These are phyloP conservation scores for Fraxinus floribunda DNA, from an alignment of 305 asterid genomes.

Conservation along the genomic window DNA sequence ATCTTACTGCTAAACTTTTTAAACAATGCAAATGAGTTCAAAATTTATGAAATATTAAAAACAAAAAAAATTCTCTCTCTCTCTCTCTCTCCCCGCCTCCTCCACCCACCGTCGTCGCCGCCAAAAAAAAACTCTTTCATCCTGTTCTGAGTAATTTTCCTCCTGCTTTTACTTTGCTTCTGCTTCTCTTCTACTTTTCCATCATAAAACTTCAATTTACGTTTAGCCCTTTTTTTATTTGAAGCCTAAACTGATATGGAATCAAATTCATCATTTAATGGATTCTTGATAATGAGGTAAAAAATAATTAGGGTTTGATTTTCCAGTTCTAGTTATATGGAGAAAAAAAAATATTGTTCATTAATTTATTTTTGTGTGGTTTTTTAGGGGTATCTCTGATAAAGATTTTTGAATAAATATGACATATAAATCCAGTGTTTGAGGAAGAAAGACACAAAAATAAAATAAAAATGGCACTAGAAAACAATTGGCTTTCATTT, in stretches of 20 bases:
- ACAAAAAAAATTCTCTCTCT: too few relatives aligned
- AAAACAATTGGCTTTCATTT: conserved; percentile 77
- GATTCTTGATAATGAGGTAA: conserved; percentile 14
- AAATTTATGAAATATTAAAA: too few relatives aligned
- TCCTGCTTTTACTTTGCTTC: conserved; percentile 34
- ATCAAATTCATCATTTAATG: not conserved
- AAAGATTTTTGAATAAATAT: conserved; percentile 12
- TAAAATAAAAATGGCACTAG: conserved; percentile 62
- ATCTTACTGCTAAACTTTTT: too few relatives aligned
- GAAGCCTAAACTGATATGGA: not conserved
- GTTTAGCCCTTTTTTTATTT: not conserved
- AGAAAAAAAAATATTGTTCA: not conserved
- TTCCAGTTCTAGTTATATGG: not conserved
- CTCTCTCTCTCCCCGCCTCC: too few relatives aligned
- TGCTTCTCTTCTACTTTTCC: conserved; percentile 22
- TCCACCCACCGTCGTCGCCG: too few relatives aligned
- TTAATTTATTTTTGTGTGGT: not conserved
- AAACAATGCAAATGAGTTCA: too few relatives aligned
- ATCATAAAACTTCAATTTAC: not conserved
- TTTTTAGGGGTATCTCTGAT: conserved; percentile 13
- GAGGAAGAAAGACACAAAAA: not conserved
- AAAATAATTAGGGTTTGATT: not conserved
- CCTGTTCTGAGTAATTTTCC: conserved; percentile 25
- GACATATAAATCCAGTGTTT: not conserved
- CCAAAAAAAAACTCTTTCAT: too few relatives aligned